Evolutionary conservation across 108 stramenopile species (phyloP).

Genomic region (Skeletonema potamos): DNA sequence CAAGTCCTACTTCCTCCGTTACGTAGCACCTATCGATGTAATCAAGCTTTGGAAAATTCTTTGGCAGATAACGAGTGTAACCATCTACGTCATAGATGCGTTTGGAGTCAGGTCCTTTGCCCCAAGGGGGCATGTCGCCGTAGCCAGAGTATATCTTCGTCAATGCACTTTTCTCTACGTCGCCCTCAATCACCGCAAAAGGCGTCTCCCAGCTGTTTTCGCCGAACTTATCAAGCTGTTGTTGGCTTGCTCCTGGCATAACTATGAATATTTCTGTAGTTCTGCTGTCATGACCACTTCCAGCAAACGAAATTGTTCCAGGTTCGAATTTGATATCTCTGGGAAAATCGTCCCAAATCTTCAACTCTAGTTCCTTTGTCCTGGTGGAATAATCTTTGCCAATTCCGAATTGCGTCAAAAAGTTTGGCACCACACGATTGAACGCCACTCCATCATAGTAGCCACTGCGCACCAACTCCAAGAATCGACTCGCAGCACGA

Average conservation of each 20-base stretch:
- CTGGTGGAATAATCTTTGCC: constrained; percentile 10
- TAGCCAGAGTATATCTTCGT: constrained; percentile 16
- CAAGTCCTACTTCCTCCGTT: constrained; percentile 1
- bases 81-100: constrained; percentile 35
- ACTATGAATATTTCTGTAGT: constrained; percentile 38
- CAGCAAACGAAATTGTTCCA: constrained; percentile 41
- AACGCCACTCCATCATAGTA: constrained; percentile 75
- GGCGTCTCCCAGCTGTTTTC: constrained; percentile 29
- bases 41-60: constrained; percentile 38
- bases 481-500: constrained; percentile 36
- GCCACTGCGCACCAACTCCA: constrained; percentile 29
- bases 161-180: background rate
- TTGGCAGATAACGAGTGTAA: constrained; percentile 21
- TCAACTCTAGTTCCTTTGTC: constrained; percentile 7
- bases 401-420: constrained; percentile 67
- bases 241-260: constrained; percentile 20
- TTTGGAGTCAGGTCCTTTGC: constrained; percentile 22
- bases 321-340: constrained; percentile 21
- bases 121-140: constrained; percentile 29
- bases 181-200: background rate
- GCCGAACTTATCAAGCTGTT: constrained; percentile 24
- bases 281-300: constrained; percentile 17
- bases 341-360: constrained; percentile 38
- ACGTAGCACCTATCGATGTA: constrained; percentile 28
- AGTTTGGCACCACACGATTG: constrained; percentile 77